Conservation (phyloP, 75 land plant genomes). For the Pinus taeda region DNA sequence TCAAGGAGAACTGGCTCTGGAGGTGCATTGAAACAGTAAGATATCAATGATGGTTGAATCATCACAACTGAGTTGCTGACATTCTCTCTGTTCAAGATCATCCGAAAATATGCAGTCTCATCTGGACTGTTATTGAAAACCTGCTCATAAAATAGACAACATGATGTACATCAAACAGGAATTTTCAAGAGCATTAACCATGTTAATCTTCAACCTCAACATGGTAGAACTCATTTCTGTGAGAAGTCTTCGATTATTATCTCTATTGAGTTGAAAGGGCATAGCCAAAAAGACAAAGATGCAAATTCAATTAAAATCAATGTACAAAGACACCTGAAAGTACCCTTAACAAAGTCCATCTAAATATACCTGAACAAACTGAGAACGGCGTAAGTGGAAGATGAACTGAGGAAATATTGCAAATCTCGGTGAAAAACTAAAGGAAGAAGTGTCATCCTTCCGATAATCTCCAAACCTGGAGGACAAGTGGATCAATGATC, state of each 20-base stretch:
- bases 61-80: conserved; percentile 92
- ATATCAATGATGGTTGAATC: conserved; percentile 96
- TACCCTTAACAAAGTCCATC: background rate
- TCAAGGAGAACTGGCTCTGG: conserved; percentile 92
- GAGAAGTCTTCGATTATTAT: background rate
- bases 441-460: conserved; percentile 80
- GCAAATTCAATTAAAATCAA: background rate
- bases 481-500: conserved; percentile 73
- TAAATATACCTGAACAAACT: conserved; percentile 79
- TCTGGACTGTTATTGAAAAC: conserved; percentile 99
- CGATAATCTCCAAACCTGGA: conserved; percentile 90
- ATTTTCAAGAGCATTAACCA: background rate
- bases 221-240: background rate
- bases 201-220: background rate
- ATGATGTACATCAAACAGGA: background rate
- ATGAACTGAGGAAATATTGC: conserved; percentile 97
- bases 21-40: conserved; percentile 83
- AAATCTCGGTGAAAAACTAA: conserved; percentile 72
- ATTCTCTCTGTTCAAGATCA: conserved; percentile 87
- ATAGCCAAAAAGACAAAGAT: background rate
- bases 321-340: background rate
- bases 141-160: conserved; percentile 28
- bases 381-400: conserved; percentile 91
- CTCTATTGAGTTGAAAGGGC: background rate
- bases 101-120: conserved; percentile 96